A percentile compares a stretch with the other conserved stretches of the same genome.
phyloP scores from a whole-genome alignment of 352 stramenopile species.

The Pythium guiyangense region DNA sequence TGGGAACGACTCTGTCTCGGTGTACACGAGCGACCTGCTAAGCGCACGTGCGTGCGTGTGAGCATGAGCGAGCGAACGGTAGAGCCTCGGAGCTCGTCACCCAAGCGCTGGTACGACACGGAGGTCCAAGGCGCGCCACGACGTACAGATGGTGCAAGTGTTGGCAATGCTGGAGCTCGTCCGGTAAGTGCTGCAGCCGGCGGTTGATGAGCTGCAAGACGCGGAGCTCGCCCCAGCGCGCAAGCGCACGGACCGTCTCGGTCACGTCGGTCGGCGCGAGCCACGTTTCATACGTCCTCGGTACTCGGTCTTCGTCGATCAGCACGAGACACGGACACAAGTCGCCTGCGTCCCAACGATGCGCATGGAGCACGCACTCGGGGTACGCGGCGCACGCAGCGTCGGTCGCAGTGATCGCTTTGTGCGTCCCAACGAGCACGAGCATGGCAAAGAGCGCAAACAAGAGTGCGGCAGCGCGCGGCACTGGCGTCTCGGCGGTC shows the following conservation, averaged over 20 bases:
- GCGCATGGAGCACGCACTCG: neutral
- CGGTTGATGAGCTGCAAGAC: neutral
- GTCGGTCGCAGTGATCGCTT: neutral
- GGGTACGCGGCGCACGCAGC: neutral
- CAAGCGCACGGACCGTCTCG: neutral
- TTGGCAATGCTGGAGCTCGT: neutral
- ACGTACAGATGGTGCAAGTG: neutral
- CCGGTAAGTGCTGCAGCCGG: neutral
- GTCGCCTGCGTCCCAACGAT: neutral
- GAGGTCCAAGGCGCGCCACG: no score
- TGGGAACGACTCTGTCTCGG: neutral
- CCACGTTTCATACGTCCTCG: neutral
- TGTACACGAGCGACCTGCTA: neutral
- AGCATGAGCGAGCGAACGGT: no score
- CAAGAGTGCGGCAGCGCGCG: neutral
- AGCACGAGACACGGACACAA: neutral
- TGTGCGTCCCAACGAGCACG: neutral
- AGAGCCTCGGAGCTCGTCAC: no score
- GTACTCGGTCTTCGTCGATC: neutral
- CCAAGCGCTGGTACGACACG: no score
- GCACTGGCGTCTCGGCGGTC: neutral
- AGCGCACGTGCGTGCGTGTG: no score
- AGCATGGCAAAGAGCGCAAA: neutral
- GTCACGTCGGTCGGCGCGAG: neutral
- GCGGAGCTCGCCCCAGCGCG: neutral